Base-by-base conservation (phyloP, 2,329 filamentous ascomycete species). In the Beauveria medogensis region DNA sequence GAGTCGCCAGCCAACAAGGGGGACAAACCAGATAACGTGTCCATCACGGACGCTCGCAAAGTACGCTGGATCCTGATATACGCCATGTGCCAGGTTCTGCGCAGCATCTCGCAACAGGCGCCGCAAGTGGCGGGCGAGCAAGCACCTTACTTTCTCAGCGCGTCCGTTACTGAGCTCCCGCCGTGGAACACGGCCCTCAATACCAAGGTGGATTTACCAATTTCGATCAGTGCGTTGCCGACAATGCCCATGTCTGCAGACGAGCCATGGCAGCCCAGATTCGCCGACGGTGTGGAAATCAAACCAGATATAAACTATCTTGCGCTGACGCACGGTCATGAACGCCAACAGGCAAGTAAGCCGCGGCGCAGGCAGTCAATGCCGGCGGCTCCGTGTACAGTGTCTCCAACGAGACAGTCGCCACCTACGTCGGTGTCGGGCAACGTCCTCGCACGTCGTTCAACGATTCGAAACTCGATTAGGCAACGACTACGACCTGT, bases 31-130 rank as follows among this genome's bases (percentile, higher is more conserved):
- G 82, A 85, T 41, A 85, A 83, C 67, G 68, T 76, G 2, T 72
- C 72, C 0, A 74, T 84, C 12, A 76, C 80, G 9, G 90, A 93
- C 64, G 88, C 84, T 1, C 84, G 90, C 46, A 92, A 91, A 71
- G 82, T 92, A 18, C 81, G 90, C 44, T 94, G 90, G 90, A 82
- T 92, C 34, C 70, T 92, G 41, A 80, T 93, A 7, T 93, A 93
- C 67, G 81, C 85, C 20, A 80, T 85, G 3, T 81, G 91, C 61
- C 90, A 94, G 69, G 86, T 85, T n/a, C 78, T 94, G 1, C 80
- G 82, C 10, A 83, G 83, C 58, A 85, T 85, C 43, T 87, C 84
- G 1, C 75, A 81, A 40, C 77, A 82, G 0, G 86, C 90, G 0
- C 69, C 75, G 5, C 84, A 89, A 66, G 84, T 90, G 18, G 82